Conservation (phyloP, 2,329 filamentous ascomycete genomes). For the Penicillium sclerotiorum region DNA sequence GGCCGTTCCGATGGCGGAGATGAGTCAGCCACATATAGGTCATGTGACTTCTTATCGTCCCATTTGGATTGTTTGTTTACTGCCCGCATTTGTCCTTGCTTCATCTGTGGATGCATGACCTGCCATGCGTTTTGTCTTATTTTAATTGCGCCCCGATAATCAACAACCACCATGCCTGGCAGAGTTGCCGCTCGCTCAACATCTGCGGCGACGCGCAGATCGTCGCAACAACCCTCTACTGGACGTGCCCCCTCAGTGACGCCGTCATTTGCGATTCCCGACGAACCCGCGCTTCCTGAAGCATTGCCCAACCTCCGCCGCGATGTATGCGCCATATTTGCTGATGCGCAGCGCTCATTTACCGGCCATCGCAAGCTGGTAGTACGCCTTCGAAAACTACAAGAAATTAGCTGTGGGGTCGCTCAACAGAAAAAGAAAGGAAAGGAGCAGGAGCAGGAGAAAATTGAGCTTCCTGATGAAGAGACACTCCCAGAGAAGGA, state of each 20-base stretch:
- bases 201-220: constrained; percentile 40
- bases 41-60: constrained; percentile 41
- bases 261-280: constrained; percentile 56
- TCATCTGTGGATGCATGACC: constrained; percentile 21
- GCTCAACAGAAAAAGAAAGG: constrained; percentile 41
- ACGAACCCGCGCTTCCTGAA: constrained; percentile 57
- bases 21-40: constrained; percentile 3
- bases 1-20: constrained; percentile 13
- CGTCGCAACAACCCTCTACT: constrained; percentile 68
- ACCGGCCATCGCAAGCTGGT: constrained; percentile 88
- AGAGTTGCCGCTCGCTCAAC: constrained; percentile 44
- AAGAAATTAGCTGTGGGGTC: constrained; percentile 75
- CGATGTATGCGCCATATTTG: constrained; percentile 72
- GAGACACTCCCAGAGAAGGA: constrained; percentile 79
- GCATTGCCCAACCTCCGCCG: constrained; percentile 63
- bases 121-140: constrained; percentile 22
- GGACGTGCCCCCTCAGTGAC: constrained; percentile 69
- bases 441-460: constrained; percentile 56
- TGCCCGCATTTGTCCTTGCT: constrained; percentile 23
- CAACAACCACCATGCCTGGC: constrained; percentile 39
- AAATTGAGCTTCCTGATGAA: constrained; percentile 48
- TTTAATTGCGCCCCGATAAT: constrained; percentile 22
- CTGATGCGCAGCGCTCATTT: constrained; percentile 83
- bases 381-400: constrained; percentile 84
- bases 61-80: constrained; percentile 46